A percentile compares a stretch with the other conserved stretches of the same genome.
Conservation (phyloP, 805 yeast species). For the Pichia thaimueangensis region DNA sequence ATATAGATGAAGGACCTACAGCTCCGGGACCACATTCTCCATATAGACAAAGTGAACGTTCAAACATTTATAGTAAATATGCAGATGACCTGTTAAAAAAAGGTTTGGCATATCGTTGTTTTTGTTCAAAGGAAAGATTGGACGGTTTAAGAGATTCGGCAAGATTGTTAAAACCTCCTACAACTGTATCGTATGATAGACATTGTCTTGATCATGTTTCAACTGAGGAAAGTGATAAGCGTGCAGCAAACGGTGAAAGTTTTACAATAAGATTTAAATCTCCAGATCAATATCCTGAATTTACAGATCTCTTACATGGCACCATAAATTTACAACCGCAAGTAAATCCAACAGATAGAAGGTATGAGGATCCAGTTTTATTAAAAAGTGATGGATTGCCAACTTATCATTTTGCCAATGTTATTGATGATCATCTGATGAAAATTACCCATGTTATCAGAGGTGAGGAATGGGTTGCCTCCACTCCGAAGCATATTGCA, state of each 20-base stretch:
- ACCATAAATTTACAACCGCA: slow-evolving; percentile 72
- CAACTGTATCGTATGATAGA: slow-evolving; percentile 88
- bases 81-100: slow-evolving; percentile 47
- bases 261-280: slow-evolving; percentile 70
- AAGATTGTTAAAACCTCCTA: slow-evolving; percentile 70
- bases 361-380: slow-evolving; percentile 86
- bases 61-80: slow-evolving; percentile 56
- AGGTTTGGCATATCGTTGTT: slow-evolving; percentile 82
- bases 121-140: slow-evolving; percentile 76
- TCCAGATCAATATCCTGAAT: slow-evolving; percentile 61
- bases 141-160: slow-evolving; percentile 67
- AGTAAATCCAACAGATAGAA: slow-evolving; percentile 55
- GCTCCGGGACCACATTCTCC: slow-evolving; percentile 75
- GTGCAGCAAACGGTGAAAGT: slow-evolving; percentile 31
- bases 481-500: slow-evolving; percentile 92
- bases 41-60: slow-evolving; percentile 79
- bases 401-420: slow-evolving; percentile 94
- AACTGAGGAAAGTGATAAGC: slow-evolving; percentile 34
- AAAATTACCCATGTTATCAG: slow-evolving; percentile 87
- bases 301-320: slow-evolving; percentile 78
- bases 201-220: slow-evolving; percentile 50
- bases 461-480: slow-evolving; percentile 97
- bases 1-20: slow-evolving; percentile 81
- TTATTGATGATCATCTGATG: slow-evolving; percentile 93
- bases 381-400: slow-evolving; percentile 93